Conservation (phyloP, 192 early-diverging fungal genomes). For the Coemansia sp. region DNA sequence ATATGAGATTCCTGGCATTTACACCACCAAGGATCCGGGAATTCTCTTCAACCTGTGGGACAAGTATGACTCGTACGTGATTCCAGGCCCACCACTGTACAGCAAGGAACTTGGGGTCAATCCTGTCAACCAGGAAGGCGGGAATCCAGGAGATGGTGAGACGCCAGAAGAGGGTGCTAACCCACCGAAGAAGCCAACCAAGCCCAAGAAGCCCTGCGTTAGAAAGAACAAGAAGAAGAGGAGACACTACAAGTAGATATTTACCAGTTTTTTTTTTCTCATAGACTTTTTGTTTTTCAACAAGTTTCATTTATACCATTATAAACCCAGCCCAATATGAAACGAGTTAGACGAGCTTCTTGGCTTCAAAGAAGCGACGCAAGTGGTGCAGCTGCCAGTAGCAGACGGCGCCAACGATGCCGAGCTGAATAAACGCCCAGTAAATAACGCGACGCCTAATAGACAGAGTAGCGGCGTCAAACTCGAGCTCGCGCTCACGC, state of each 20-base stretch:
- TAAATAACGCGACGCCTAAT: conserved; percentile 82
- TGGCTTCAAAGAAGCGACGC: conserved; percentile 82
- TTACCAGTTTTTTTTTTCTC: neutral
- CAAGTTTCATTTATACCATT: neutral
- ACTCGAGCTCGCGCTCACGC: conserved; percentile 86
- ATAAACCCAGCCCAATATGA: conserved; percentile 3
- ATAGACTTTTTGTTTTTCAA: neutral
- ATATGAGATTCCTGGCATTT: conserved; percentile 21
- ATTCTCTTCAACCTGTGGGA: conserved; percentile 10
- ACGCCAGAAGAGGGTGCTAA: neutral
- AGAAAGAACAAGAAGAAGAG: conserved; percentile 2
- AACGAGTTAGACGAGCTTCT: conserved; percentile 83
- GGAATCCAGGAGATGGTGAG: neutral
- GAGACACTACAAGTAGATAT: neutral
- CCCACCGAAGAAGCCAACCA: neutral
- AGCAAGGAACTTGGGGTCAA: neutral
- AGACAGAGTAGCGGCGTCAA: conserved; percentile 79
- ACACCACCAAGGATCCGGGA: conserved; percentile 12
- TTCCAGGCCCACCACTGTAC: conserved; percentile 1
- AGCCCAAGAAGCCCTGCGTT: neutral
- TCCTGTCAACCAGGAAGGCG: neutral
- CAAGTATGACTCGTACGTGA: neutral
- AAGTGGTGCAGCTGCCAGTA: conserved; percentile 89
- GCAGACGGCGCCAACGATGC: conserved; percentile 70
- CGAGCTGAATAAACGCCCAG: conserved; percentile 86